Conservation (phyloP, 2,329 filamentous ascomycete species). For the Thermothelomyces thermophilus region DNA sequence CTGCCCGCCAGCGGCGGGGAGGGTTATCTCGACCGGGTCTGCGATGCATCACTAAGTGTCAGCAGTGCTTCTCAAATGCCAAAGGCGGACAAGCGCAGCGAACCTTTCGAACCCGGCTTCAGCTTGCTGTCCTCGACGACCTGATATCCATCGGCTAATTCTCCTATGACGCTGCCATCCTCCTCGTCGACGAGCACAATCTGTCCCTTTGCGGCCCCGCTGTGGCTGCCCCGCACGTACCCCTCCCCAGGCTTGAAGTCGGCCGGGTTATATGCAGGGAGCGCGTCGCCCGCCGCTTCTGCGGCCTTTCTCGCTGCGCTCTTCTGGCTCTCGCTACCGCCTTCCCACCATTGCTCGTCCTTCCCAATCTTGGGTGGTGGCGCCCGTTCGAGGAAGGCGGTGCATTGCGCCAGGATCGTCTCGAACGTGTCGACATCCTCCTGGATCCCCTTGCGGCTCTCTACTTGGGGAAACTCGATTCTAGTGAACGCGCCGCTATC, state of each 20-base stretch:
- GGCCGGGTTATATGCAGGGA: conserved; percentile 70
- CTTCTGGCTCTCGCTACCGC: conserved; percentile 17
- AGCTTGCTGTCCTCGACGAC: conserved; percentile 71
- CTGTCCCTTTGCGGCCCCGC: conserved; percentile 57
- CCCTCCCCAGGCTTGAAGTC: conserved; percentile 74
- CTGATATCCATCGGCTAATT: conserved; percentile 75
- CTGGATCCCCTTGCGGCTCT: conserved; percentile 66
- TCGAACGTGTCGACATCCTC: conserved; percentile 96
- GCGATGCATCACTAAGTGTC: neutral
- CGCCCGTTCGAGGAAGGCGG: conserved; percentile 83
- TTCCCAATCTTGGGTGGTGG: conserved; percentile 48
- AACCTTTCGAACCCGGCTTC: conserved; percentile 85
- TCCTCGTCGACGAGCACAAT: conserved; percentile 95
- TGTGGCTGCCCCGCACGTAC: conserved; percentile 60
- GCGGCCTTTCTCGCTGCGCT: conserved; percentile 24
- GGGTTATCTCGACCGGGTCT: conserved; percentile 75
- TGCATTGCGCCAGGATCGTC: conserved; percentile 96
- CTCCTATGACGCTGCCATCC: conserved; percentile 89
- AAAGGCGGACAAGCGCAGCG: conserved; percentile 7
- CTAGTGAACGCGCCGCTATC: conserved; percentile 86
- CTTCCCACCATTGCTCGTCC: conserved; percentile 25
- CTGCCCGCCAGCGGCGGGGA: conserved; percentile 60
- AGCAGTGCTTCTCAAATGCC: neutral
- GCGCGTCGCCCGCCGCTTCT: conserved; percentile 32
- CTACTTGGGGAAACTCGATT: conserved; percentile 77